A percentile compares a stretch with the other conserved stretches of the same genome.
These are phyloP conservation scores for Termitomyces sp. DNA, from an alignment of 768 basidiomycete species.

Conservation along the genomic window DNA sequence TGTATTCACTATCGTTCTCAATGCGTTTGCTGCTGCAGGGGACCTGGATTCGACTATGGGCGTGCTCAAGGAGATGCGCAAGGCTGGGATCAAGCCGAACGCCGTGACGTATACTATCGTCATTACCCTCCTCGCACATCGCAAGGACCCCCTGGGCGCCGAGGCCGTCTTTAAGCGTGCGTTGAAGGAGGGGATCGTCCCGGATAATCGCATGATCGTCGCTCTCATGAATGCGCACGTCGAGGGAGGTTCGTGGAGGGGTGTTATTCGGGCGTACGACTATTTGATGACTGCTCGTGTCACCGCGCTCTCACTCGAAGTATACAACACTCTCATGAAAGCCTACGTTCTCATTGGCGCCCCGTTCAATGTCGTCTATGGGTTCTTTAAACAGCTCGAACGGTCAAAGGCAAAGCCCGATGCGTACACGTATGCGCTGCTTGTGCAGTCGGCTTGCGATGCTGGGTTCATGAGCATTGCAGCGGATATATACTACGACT, in stretches of 20 bases:
- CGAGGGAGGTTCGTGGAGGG: constrained; percentile 73
- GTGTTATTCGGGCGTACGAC: constrained; percentile 67
- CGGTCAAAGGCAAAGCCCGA: constrained; percentile 51
- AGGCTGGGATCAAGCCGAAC: constrained; percentile 39
- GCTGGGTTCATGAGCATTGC: constrained; percentile 60
- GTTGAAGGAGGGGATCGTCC: constrained; percentile 51
- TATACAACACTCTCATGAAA: constrained; percentile 77
- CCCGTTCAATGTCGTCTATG: constrained; percentile 60
- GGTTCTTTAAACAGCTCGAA: constrained; percentile 54
- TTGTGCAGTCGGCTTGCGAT: constrained; percentile 82
- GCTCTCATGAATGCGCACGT: constrained; percentile 81
- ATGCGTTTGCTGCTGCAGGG: constrained; percentile 46
- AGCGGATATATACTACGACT: constrained; percentile 57
- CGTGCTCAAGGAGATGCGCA: constrained; percentile 59
- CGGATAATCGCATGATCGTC: constrained; percentile 61
- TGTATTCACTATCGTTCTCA: constrained; percentile 57
- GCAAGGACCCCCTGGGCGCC: constrained; percentile 58
- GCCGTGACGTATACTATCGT: constrained; percentile 58
- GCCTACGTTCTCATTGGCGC: constrained; percentile 80
- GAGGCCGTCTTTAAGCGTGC: constrained; percentile 65
- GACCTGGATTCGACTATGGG: constrained; percentile 46
- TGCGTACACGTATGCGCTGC: constrained; percentile 58
- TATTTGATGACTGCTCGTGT: constrained; percentile 36
- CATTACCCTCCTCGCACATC: constrained; percentile 58
- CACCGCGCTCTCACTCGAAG: constrained; percentile 46